These are phyloP conservation scores for Candida chilensis DNA, from an alignment of 805 yeast species.

Conservation along the genomic window DNA sequence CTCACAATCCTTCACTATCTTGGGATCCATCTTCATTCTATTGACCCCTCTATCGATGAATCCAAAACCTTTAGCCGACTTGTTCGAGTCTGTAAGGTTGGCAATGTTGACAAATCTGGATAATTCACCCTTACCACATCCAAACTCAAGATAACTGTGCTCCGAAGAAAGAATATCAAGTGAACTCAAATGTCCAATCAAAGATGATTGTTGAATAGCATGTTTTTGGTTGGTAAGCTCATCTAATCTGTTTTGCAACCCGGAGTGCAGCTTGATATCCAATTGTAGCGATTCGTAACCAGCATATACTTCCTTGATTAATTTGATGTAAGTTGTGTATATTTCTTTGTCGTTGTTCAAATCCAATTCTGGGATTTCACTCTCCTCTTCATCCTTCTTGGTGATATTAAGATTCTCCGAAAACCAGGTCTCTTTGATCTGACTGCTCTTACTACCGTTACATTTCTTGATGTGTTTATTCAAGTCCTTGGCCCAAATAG, in stretches of 20 bases:
- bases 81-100: background rate
- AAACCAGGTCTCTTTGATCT: constrained; percentile 42
- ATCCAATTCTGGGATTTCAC: too few species aligned
- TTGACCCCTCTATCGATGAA: constrained; percentile 72
- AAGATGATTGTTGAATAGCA: constrained; percentile 72
- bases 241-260: constrained; percentile 27
- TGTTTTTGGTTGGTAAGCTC: constrained; percentile 60
- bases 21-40: constrained; percentile 70
- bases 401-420: constrained; percentile 33
- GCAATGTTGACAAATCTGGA: constrained; percentile 47
- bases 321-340: too few species aligned
- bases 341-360: too few species aligned
- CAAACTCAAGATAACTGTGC: constrained; percentile 61
- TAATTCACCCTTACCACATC: constrained; percentile 86
- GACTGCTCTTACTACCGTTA: constrained; percentile 26
- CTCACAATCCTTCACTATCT: constrained; percentile 46
- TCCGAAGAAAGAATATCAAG: constrained; percentile 23
- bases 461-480: constrained; percentile 55
- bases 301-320: too few species aligned
- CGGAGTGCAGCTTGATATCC: constrained; percentile 13
- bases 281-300: too few species aligned
- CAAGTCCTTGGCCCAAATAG: constrained; percentile 55
- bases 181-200: constrained; percentile 57
- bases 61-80: constrained; percentile 29
- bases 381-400: constrained; percentile 2